Evolutionary conservation across 352 stramenopile species (phyloP).

Genomic region (Globisporangium radiosum): DNA sequence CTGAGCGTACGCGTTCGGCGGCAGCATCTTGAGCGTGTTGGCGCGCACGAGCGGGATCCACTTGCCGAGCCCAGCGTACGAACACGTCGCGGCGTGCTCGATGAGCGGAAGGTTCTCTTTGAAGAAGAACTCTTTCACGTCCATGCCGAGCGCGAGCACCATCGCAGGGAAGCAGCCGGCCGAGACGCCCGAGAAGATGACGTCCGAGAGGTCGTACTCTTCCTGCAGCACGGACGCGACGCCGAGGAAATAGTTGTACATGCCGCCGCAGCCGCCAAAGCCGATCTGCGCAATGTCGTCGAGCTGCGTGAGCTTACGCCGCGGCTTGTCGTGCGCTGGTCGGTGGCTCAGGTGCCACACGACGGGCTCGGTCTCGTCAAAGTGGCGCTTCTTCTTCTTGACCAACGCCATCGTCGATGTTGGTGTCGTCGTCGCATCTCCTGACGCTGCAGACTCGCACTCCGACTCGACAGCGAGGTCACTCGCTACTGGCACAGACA

Average conservation of each 20-base stretch:
- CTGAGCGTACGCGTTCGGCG: conserved; percentile 51
- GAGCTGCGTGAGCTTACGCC: conserved; percentile 50
- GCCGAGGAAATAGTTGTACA: conserved; percentile 86
- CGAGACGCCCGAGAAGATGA: conserved; percentile 76
- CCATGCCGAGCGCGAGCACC: conserved; percentile 50
- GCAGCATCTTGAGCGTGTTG: conserved; percentile 57
- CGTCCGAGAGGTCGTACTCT: conserved; percentile 60
- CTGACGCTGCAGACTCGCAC: no score
- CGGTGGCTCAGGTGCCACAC: conserved; percentile 27
- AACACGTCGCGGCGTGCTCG: conserved; percentile 44
- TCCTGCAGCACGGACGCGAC: conserved; percentile 73
- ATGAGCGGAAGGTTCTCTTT: conserved; percentile 74
- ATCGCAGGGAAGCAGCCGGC: conserved; percentile 70
- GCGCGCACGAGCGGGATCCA: conserved; percentile 75
- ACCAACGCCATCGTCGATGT: no score
- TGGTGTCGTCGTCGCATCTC: no score
- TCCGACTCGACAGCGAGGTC: no score
- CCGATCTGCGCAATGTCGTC: conserved; percentile 63
- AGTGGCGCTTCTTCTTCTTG: conserved; percentile 6
- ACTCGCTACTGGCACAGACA: no score
- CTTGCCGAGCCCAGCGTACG: conserved; percentile 58
- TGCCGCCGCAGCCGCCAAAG: conserved; percentile 75
- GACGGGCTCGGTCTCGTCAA: conserved; percentile 12
- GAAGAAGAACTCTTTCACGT: conserved; percentile 82
- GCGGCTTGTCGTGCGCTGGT: conserved; percentile 11